These are phyloP conservation scores for Heritiera fomes DNA, from an alignment of 345 rosid genomes.

Conservation along the genomic window DNA sequence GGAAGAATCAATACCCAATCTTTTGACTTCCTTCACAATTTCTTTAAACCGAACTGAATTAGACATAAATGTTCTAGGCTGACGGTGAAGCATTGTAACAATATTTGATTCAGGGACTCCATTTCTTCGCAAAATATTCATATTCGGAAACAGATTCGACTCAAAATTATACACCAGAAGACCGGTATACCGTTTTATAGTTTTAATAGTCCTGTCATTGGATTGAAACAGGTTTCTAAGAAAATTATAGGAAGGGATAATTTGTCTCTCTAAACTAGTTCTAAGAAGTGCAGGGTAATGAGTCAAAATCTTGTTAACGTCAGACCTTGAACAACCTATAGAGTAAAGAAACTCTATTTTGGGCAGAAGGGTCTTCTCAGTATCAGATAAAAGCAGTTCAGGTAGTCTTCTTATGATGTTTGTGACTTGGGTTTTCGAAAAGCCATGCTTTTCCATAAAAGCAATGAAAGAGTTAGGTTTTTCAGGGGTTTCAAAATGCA, in stretches of 20 bases:
- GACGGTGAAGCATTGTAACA: not conserved
- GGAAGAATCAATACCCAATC: conserved; percentile 30
- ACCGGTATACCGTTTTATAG: not conserved
- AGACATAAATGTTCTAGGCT: not conserved
- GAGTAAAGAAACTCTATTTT: conserved; percentile 30
- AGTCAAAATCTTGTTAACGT: conserved; percentile 8
- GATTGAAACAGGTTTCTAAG: conserved; percentile 19
- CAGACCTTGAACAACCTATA: conserved; percentile 19
- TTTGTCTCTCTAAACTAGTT: conserved; percentile 10
- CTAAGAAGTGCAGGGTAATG: not conserved
- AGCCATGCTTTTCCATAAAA: conserved; percentile 19
- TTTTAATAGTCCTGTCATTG: not conserved
- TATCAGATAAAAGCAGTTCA: not conserved
- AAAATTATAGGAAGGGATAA: conserved; percentile 11
- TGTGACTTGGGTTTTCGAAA: conserved; percentile 25
- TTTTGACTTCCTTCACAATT: conserved; percentile 23
- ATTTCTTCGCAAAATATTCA: conserved; percentile 15
- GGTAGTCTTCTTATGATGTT: not conserved
- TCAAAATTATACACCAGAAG: not conserved
- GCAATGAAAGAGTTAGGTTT: conserved; percentile 27
- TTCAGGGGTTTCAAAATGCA: conserved; percentile 23
- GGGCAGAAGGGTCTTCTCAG: conserved; percentile 30
- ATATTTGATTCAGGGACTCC: conserved; percentile 29
- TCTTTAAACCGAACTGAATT: not conserved
- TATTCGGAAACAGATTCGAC: not conserved